A percentile compares a stretch with the other conserved stretches of the same genome.
phyloP scores from a whole-genome alignment of 768 basidiomycete species.

The Pleurotus tuoliensis region DNA sequence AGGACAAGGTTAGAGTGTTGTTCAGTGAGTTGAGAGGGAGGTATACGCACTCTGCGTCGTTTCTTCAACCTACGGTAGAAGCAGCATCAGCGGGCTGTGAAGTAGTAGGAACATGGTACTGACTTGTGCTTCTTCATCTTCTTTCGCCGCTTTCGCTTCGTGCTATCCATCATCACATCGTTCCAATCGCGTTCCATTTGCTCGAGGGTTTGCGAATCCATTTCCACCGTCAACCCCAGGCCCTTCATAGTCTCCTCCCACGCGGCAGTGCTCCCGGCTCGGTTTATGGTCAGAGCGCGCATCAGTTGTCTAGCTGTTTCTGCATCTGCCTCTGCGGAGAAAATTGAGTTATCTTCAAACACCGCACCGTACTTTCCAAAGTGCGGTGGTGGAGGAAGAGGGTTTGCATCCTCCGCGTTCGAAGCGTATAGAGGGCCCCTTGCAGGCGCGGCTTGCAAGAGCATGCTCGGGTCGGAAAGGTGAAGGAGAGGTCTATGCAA shows the following conservation, averaged over 20 bases:
- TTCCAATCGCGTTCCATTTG: conserved; percentile 59
- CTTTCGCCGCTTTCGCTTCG: conserved; percentile 80
- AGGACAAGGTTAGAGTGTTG: conserved; percentile 9
- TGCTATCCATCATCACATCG: conserved; percentile 71
- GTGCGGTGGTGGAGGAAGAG: conserved; percentile 7
- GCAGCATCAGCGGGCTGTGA: conserved; percentile 7
- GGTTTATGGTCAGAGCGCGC: conserved; percentile 64
- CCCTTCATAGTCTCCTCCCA: conserved; percentile 69
- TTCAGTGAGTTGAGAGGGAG: background rate
- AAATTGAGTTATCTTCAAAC: conserved; percentile 41
- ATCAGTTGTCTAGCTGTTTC: conserved; percentile 80
- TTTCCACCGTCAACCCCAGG: conserved; percentile 56
- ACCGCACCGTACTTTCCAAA: conserved; percentile 19
- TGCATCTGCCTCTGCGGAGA: conserved; percentile 67
- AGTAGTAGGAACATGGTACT: conserved; percentile 25
- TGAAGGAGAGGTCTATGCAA: conserved; percentile 76
- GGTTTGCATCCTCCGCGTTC: conserved; percentile 12
- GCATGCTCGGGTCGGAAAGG: conserved; percentile 56
- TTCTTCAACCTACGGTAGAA: conserved; percentile 70
- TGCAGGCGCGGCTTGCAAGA: conserved; percentile 20
- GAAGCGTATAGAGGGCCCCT: conserved; percentile 19
- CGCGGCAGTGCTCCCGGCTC: conserved; percentile 53
- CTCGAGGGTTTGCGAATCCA: conserved; percentile 47
- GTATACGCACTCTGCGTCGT: conserved; percentile 69
- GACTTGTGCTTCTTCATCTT: conserved; percentile 99